phyloP scores from a whole-genome alignment of 495 filamentous ascomycete species.

The Aspergillus homomorphus region DNA sequence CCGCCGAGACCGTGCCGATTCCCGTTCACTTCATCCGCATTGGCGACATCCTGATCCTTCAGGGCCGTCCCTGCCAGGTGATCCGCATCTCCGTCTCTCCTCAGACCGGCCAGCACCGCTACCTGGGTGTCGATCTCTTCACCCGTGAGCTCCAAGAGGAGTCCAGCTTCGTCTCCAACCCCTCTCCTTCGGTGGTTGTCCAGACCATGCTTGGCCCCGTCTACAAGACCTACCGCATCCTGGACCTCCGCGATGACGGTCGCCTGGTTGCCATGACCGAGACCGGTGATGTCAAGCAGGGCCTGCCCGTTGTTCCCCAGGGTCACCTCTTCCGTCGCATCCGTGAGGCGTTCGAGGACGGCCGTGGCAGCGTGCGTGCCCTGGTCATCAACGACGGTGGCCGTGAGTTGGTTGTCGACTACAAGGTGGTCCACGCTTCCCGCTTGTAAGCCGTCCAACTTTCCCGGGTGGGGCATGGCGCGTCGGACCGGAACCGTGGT shows the following conservation, averaged over 20 bases:
- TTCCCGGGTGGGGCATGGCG: constrained; percentile 16
- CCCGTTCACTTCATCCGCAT: constrained; percentile 99
- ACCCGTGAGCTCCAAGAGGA: constrained; percentile 99
- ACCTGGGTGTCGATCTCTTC: constrained; percentile 99
- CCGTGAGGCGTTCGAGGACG: constrained; percentile 80
- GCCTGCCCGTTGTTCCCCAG: constrained; percentile 88
- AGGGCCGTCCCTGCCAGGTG: constrained; percentile 99
- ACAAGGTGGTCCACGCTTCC: constrained; percentile 90
- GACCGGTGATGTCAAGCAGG: constrained; percentile 96
- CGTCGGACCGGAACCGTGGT: neutral
- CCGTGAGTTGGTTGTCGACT: constrained; percentile 94
- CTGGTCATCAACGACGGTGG: constrained; percentile 95
- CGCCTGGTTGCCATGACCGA: constrained; percentile 78
- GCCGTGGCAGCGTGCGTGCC: constrained; percentile 88
- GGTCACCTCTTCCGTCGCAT: constrained; percentile 80
- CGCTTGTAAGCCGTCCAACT: constrained; percentile 51
- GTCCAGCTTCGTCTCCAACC: constrained; percentile 96
- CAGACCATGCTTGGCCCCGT: constrained; percentile 99
- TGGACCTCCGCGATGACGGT: constrained; percentile 91
- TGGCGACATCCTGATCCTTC: constrained; percentile 97
- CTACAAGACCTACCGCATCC: constrained; percentile 99
- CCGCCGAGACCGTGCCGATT: constrained; percentile 90
- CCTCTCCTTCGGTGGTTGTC: constrained; percentile 90
- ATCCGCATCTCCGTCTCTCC: constrained; percentile 98
- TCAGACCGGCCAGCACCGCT: constrained; percentile 98